A percentile compares a stretch with the other conserved stretches of the same genome.
phyloP scores from a whole-genome alignment of 768 basidiomycete species.

The Zangia roseola region DNA sequence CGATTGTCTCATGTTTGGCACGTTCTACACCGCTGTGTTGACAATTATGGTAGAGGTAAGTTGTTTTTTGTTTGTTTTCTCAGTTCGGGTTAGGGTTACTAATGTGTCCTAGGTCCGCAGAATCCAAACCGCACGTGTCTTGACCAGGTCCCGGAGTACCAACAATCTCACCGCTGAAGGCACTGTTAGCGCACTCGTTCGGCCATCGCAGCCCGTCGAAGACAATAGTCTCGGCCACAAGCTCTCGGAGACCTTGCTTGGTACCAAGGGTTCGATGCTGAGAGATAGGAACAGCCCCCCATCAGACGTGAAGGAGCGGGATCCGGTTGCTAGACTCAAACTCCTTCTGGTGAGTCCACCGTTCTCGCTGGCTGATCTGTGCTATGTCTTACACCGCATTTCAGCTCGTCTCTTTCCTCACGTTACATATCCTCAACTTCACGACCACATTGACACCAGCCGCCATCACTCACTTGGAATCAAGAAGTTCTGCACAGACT shows the following conservation, averaged over 20 bases:
- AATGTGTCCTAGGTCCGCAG: constrained; percentile 56
- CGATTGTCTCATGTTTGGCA: constrained; percentile 87
- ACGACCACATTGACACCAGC: constrained; percentile 83
- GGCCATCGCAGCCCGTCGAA: constrained; percentile 21
- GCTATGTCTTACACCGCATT: neutral
- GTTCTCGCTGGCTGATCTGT: neutral
- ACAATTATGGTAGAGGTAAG: constrained; percentile 94
- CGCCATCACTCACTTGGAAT: constrained; percentile 46
- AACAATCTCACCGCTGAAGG: constrained; percentile 30
- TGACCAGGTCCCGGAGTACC: constrained; percentile 40
- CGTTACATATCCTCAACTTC: constrained; percentile 89
- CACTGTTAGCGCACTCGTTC: constrained; percentile 30
- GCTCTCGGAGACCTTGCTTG: constrained; percentile 36
- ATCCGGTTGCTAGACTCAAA: constrained; percentile 86
- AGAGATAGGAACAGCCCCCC: constrained; percentile 41
- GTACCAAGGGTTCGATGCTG: constrained; percentile 52
- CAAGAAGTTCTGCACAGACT: constrained; percentile 12
- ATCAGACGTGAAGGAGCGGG: constrained; percentile 54
- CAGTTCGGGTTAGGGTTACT: constrained; percentile 12
- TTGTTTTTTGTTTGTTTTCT: constrained; percentile 21
- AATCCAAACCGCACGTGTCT: constrained; percentile 59
- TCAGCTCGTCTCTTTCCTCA: constrained; percentile 87
- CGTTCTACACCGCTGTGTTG: constrained; percentile 86
- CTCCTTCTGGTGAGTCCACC: constrained; percentile 65
- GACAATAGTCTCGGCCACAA: constrained; percentile 18